These are phyloP conservation scores for Auxenochlorella protothecoides DNA, from an alignment of 139 green algal genomes.

Conservation along the genomic window DNA sequence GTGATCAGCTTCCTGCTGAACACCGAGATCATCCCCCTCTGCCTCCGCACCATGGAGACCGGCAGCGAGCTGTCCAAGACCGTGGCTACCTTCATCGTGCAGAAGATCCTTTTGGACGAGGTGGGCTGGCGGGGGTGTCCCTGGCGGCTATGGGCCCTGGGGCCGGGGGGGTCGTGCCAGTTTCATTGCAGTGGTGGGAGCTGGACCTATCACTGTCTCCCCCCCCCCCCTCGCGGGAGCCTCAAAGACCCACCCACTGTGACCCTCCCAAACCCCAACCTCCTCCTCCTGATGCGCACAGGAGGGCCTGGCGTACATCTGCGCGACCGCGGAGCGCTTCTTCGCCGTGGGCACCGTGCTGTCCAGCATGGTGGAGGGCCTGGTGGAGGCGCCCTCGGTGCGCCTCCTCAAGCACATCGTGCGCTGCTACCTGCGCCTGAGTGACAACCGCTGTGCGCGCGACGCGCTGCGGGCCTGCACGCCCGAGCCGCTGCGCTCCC, in stretches of 20 bases:
- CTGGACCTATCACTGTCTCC: too few species aligned
- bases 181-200: too few species aligned
- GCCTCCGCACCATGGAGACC: slow-evolving; percentile 98
- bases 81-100: slow-evolving; percentile 99
- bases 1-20: slow-evolving; percentile 99
- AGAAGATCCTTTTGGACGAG: slow-evolving; percentile 97
- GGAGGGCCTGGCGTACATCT: slow-evolving; percentile 94
- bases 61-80: slow-evolving; percentile 98
- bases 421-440: slow-evolving; percentile 91
- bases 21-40: slow-evolving; percentile 99
- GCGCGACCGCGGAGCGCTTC: slow-evolving; percentile 95
- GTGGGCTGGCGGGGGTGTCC: slow-evolving; percentile 24
- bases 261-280: too few species aligned
- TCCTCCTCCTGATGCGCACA: slow-evolving; percentile 6
- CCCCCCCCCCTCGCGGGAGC: too few species aligned
- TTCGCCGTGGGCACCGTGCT: slow-evolving; percentile 92
- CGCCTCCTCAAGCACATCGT: slow-evolving; percentile 99
- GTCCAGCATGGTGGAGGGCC: slow-evolving; percentile 73
- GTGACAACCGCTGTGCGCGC: slow-evolving; percentile 55
- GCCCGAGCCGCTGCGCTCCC: slow-evolving; percentile 79
- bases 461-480: slow-evolving; percentile 91
- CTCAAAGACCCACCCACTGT: too few species aligned
- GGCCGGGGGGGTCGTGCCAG: too few species aligned
- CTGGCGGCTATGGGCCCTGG: too few species aligned
- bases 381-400: slow-evolving; percentile 73